phyloP scores from a whole-genome alignment of 306 rosid species.

The Pachyrhizus erosus region DNA sequence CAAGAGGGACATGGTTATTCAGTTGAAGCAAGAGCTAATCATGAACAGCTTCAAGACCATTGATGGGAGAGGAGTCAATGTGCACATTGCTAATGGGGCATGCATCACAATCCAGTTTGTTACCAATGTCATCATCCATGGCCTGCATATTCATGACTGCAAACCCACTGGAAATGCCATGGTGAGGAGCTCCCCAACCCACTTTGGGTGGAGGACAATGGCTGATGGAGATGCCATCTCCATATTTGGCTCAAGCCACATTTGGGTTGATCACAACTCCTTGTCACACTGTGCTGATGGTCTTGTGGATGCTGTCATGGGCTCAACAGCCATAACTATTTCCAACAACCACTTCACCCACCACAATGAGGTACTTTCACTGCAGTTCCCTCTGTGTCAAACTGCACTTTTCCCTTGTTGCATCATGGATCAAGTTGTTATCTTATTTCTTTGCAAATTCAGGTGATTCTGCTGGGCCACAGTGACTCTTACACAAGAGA shows the following conservation, averaged over 20 bases:
- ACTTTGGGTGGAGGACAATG: slow-evolving; percentile 96
- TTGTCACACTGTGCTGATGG: slow-evolving; percentile 97
- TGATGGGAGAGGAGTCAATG: slow-evolving; percentile 91
- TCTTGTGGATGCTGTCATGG: slow-evolving; percentile 96
- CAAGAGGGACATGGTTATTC: slow-evolving; percentile 95
- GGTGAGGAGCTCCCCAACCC: slow-evolving; percentile 94
- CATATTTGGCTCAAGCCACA: slow-evolving; percentile 91
- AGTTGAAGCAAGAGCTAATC: slow-evolving; percentile 88
- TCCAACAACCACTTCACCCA: slow-evolving; percentile 98
- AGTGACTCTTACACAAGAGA: slow-evolving; percentile 92
- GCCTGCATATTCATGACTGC: slow-evolving; percentile 93
- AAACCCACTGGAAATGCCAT: slow-evolving; percentile 94
- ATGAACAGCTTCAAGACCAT: slow-evolving; percentile 97
- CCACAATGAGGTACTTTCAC: slow-evolving; percentile 84
- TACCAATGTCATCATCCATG: slow-evolving; percentile 86
- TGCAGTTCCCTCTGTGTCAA: not conserved
- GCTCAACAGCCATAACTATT: slow-evolving; percentile 92
- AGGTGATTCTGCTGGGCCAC: slow-evolving; percentile 97
- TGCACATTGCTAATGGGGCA: slow-evolving; percentile 93
- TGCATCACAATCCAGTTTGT: slow-evolving; percentile 90
- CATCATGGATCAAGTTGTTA: slow-evolving; percentile 31
- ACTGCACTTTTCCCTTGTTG: not conserved
- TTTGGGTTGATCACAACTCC: slow-evolving; percentile 97
- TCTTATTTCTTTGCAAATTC: slow-evolving; percentile 41
- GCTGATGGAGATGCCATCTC: slow-evolving; percentile 97